Evolutionary conservation across 805 yeast species (phyloP), one percentile per base, ranked within the genome.

Genomic region (Kregervanrija delftensis): DNA sequence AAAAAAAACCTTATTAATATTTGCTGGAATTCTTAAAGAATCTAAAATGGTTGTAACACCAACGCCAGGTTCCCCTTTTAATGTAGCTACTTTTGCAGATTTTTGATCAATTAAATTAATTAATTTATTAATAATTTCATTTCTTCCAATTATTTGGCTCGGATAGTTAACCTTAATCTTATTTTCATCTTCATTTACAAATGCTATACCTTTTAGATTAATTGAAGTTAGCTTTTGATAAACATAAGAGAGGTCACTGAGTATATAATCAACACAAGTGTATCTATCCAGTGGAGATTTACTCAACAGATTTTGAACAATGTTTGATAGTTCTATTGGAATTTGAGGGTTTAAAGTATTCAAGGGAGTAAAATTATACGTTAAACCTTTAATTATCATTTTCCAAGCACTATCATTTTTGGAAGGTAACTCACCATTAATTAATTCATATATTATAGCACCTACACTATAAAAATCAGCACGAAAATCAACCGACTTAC

Each of bases 401-500:
- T 66, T 65, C 3, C 64, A 50, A 2, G 72, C 65, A 48, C 67
- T 72, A 10, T 65, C 61, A 1, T 70, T 61, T 31, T 60, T 60
- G 51, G 74, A 73, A 0, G 78, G 79, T 2, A 71, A 52, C 11
- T 60, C 56, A 1, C 78, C 76, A 12, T 72, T 64, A 11, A 74
- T 45, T n/a, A 72, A 45, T 43, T 74, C 77, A 48, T 76, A 75
- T 14, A 76, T 46, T 8, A 75, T 67, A n/a, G 74, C 64, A 33
- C 81, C 81, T 9, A 73, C 42, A 30, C 74, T 64, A 54, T 74
- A 76, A 39, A 73, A 62, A 53, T 76, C 80, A 0, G 79, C 65
- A 39, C 76, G 60, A 51, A 59, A 67, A 48, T 75, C 78, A 15
- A 71, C 73, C 11, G 64, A 55, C 30, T 59, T 59, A 12, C 54